These are phyloP conservation scores for Cladosporium austrohemisphaericum DNA, from an alignment of 2,329 filamentous ascomycete genomes.

Conservation along the genomic window DNA sequence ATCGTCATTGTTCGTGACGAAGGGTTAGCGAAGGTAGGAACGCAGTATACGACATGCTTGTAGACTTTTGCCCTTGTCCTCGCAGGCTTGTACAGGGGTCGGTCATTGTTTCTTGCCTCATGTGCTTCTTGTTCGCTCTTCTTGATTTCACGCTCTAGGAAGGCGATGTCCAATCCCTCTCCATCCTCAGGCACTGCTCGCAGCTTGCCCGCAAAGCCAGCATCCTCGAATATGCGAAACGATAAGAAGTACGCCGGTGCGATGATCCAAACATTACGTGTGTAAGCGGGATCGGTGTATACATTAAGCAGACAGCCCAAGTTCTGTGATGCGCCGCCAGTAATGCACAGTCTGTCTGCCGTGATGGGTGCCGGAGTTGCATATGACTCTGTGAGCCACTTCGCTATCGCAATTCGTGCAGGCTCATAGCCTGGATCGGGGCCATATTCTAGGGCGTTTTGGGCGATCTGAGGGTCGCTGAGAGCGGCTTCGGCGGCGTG, in stretches of 20 bases:
- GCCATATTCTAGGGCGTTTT: conserved; percentile 71
- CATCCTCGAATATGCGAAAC: conserved; percentile 79
- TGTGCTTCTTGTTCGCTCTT: conserved; percentile 44
- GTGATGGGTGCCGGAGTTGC: conserved; percentile 36
- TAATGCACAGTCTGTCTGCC: conserved; percentile 68
- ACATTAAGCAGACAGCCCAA: conserved; percentile 72
- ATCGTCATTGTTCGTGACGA: conserved; percentile 78
- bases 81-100: conserved; percentile 47
- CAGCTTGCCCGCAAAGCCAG: conserved; percentile 65
- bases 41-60: conserved; percentile 80
- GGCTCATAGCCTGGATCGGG: conserved; percentile 70
- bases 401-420: conserved; percentile 64
- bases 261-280: conserved; percentile 73
- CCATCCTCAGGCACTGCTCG: conserved; percentile 71
- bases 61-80: conserved; percentile 71
- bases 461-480: conserved; percentile 54
- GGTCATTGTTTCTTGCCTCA: not conserved
- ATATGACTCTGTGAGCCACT: conserved; percentile 68
- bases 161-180: conserved; percentile 68
- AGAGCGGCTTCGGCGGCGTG: conserved; percentile 60
- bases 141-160: conserved; percentile 50
- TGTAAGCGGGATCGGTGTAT: conserved; percentile 75
- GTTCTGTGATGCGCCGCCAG: conserved; percentile 81
- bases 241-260: conserved; percentile 82
- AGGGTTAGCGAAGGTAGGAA: conserved; percentile 86